phyloP scores from a whole-genome alignment of 139 green algal species.

The Auxenochlorella protothecoides region DNA sequence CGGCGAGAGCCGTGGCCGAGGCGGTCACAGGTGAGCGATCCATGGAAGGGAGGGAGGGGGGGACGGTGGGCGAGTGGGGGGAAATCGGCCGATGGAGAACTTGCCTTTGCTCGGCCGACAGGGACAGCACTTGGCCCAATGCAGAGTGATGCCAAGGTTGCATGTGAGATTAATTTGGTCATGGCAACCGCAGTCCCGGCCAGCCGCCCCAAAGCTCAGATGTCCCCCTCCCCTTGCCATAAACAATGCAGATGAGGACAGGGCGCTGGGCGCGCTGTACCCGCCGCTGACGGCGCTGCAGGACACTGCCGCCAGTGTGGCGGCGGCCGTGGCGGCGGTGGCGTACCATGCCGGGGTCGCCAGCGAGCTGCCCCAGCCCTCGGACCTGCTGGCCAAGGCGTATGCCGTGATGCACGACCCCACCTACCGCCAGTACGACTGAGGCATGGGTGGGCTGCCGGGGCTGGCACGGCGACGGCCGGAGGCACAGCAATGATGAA shows the following conservation, averaged over 20 bases:
- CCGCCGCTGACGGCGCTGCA: constrained; percentile 37
- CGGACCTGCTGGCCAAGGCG: constrained; percentile 55
- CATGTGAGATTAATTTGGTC: no score
- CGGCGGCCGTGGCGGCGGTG: constrained; percentile 51
- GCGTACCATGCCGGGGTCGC: constrained; percentile 67
- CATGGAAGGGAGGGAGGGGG: no score
- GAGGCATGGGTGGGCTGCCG: neutral
- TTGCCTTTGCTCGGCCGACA: no score
- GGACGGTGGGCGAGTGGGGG: no score
- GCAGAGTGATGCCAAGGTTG: no score
- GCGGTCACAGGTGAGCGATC: no score
- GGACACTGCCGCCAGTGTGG: constrained; percentile 55
- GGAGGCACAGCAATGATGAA: no score
- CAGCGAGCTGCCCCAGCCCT: constrained; percentile 69
- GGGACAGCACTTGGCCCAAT: no score
- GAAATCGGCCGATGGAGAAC: no score
- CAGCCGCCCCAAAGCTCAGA: no score
- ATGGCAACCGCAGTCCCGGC: no score
- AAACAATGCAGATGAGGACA: constrained; percentile 37
- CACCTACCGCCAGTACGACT: constrained; percentile 28
- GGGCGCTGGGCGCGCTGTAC: constrained; percentile 37
- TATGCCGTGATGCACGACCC: constrained; percentile 56
- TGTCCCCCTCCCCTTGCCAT: neutral
- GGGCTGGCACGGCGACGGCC: neutral
- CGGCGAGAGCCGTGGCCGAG: no score